These are phyloP conservation scores for Beauveria sp. DNA, from an alignment of 2,329 filamentous ascomycete genomes.

Conservation along the genomic window DNA sequence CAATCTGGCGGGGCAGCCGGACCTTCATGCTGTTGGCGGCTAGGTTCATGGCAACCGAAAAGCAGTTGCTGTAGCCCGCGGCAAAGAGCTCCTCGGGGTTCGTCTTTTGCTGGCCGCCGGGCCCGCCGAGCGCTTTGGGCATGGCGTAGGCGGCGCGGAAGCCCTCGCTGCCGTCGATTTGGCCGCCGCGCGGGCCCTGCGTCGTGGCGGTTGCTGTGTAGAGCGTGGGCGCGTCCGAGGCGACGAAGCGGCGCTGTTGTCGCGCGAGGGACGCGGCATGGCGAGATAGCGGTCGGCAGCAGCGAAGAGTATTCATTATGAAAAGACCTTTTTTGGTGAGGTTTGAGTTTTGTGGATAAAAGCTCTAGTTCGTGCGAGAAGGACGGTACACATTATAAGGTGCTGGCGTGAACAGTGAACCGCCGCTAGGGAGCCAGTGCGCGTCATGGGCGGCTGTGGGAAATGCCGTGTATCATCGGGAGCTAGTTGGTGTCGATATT, in stretches of 20 bases:
- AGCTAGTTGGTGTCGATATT: background rate
- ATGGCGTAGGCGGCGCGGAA: background rate
- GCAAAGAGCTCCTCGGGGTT: conserved; percentile 3
- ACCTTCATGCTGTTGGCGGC: background rate
- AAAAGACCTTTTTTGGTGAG: background rate
- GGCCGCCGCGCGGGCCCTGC: background rate
- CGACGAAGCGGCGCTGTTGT: background rate
- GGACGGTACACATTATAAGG: background rate
- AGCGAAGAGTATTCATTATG: background rate
- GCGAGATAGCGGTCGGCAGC: background rate
- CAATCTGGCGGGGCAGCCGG: background rate
- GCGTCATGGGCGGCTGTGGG: background rate
- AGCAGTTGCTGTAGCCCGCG: conserved; percentile 7
- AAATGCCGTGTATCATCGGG: background rate
- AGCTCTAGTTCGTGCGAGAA: too few species aligned
- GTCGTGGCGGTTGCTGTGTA: conserved; percentile 1
- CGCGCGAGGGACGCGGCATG: background rate
- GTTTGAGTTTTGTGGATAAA: background rate
- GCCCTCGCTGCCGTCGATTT: background rate
- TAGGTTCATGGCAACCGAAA: conserved; percentile 2
- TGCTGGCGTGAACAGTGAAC: background rate
- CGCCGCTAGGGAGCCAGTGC: background rate
- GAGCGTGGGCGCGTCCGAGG: conserved; percentile 1
- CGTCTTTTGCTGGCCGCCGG: background rate
- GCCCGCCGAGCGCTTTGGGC: background rate